These are phyloP conservation scores for Candida labiduridarum DNA, from an alignment of 1,139 yeast genomes.

Conservation along the genomic window DNA sequence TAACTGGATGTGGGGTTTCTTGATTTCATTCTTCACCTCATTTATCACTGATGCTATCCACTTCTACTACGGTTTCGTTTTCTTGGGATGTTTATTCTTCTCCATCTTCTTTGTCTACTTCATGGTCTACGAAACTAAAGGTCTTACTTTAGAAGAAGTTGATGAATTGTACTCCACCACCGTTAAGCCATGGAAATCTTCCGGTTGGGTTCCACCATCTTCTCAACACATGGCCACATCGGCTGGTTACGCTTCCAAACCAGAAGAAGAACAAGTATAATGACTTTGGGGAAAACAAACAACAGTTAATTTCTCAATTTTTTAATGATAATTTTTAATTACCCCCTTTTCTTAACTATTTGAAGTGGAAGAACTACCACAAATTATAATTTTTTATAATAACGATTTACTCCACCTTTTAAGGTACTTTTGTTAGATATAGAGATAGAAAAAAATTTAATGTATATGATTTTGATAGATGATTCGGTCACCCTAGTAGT, in stretches of 20 bases:
- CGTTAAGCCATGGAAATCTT: conserved; percentile 50
- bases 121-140: conserved; percentile 63
- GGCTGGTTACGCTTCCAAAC: conserved; percentile 26
- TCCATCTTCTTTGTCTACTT: conserved; percentile 58
- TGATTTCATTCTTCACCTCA: conserved; percentile 75
- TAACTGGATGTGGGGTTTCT: conserved; percentile 81
- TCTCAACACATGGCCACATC: conserved; percentile 33
- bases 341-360: background rate
- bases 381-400: background rate
- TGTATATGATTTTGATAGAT: conserved; percentile 1
- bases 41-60: conserved; percentile 53
- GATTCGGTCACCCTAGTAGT: no score
- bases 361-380: background rate
- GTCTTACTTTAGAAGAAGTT: conserved; percentile 63
- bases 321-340: background rate
- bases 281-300: background rate
- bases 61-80: conserved; percentile 69
- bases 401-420: background rate
- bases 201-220: conserved; percentile 47
- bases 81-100: conserved; percentile 65
- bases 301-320: background rate
- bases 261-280: conserved; percentile 27
- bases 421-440: background rate
- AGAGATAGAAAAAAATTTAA: conserved; percentile 3
- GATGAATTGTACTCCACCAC: conserved; percentile 57